Conservation (phyloP, 441 rosid genomes). For the Euphorbia corollata region DNA sequence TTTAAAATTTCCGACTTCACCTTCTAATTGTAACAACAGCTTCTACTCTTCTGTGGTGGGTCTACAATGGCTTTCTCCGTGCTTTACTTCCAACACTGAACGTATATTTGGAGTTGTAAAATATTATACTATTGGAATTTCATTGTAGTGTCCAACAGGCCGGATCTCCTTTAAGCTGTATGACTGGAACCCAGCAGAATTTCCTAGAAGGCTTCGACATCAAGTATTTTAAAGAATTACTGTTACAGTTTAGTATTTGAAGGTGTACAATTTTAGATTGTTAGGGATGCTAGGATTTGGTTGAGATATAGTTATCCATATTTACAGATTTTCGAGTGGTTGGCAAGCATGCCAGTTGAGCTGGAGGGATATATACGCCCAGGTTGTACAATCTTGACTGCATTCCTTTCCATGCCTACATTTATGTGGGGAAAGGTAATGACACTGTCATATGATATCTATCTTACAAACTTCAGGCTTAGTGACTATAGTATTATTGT, state of each 20-base stretch:
- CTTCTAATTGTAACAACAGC: slow-evolving; percentile 51
- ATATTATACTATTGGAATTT: too few species aligned
- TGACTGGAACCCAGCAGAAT: slow-evolving; percentile 99
- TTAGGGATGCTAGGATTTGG: slow-evolving; percentile 25
- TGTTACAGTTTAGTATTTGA: slow-evolving; percentile 56
- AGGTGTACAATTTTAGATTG: slow-evolving; percentile 12
- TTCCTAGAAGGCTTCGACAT: slow-evolving; percentile 94
- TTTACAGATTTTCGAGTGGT: slow-evolving; percentile 83
- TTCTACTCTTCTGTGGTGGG: slow-evolving; percentile 75
- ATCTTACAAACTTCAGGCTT: neutral
- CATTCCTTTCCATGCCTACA: slow-evolving; percentile 79
- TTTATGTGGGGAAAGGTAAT: slow-evolving; percentile 83
- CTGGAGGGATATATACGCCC: slow-evolving; percentile 96
- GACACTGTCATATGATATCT: neutral
- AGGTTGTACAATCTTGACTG: slow-evolving; percentile 89
- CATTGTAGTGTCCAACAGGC: slow-evolving; percentile 83
- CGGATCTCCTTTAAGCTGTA: slow-evolving; percentile 95
- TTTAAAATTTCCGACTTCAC: slow-evolving; percentile 47
- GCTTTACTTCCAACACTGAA: slow-evolving; percentile 10
- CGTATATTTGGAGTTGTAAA: too few species aligned
- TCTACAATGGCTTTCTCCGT: slow-evolving; percentile 15
- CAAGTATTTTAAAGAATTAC: slow-evolving; percentile 71
- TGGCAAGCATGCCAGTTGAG: slow-evolving; percentile 95
- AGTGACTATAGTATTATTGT: neutral
- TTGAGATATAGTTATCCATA: slow-evolving; percentile 25